These are phyloP conservation scores for Xanthoparmelia taractica DNA, from an alignment of 495 filamentous ascomycete species.

Conservation along the genomic window DNA sequence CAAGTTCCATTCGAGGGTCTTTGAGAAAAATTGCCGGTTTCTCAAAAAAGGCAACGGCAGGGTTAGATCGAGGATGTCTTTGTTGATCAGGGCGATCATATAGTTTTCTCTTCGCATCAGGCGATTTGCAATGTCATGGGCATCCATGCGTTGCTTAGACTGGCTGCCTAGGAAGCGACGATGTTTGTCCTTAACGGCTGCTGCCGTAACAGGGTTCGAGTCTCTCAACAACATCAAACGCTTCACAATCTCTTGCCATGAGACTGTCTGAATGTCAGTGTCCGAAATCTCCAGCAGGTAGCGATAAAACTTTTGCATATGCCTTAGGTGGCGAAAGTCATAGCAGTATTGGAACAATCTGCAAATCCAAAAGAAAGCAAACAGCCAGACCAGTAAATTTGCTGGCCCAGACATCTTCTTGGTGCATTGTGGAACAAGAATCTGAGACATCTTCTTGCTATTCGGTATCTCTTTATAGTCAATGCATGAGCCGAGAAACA, in stretches of 20 bases:
- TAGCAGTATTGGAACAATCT: conserved; percentile 66
- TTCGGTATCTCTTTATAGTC: conserved; percentile 69
- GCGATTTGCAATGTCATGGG: conserved; percentile 93
- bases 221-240: conserved; percentile 83
- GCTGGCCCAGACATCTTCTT: conserved; percentile 74
- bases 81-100: conserved; percentile 91
- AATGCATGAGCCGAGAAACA: conserved; percentile 80
- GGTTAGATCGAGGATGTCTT: conserved; percentile 82
- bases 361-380: conserved; percentile 80
- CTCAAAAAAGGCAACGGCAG: conserved; percentile 77
- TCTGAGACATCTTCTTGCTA: conserved; percentile 66
- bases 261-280: conserved; percentile 87
- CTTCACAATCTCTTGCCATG: conserved; percentile 89
- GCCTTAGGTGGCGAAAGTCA: conserved; percentile 65
- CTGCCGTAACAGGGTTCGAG: conserved; percentile 74
- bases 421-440: conserved; percentile 76
- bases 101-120: conserved; percentile 97
- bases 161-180: conserved; percentile 69
- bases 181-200: conserved; percentile 50
- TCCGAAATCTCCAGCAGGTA: conserved; percentile 84
- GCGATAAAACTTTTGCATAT: conserved; percentile 82
- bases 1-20: conserved; percentile 80
- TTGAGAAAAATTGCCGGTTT: conserved; percentile 70
- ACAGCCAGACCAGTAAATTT: conserved; percentile 75
- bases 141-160: conserved; percentile 92